phyloP scores from a whole-genome alignment of 495 filamentous ascomycete genomes.

The Letharia lupina region DNA sequence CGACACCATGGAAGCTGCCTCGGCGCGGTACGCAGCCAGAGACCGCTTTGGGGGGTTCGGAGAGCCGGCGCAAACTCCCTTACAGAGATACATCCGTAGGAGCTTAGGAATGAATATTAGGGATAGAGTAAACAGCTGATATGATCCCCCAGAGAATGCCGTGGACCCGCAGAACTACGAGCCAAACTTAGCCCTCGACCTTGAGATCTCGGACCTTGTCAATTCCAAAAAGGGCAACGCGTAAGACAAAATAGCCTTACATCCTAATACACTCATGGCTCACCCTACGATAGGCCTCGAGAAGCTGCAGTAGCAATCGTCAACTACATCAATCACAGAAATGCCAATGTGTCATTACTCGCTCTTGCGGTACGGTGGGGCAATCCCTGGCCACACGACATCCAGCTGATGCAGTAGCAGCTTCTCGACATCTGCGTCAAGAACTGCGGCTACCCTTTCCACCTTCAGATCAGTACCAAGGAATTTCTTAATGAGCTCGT shows the following conservation, averaged over 20 bases:
- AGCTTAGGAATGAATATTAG: not conserved
- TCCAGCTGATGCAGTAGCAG: constrained; percentile 34
- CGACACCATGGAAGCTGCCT: constrained; percentile 72
- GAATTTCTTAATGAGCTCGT: constrained; percentile 99
- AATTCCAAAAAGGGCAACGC: constrained; percentile 97
- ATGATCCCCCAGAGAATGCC: constrained; percentile 57
- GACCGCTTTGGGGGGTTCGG: constrained; percentile 86
- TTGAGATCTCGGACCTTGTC: constrained; percentile 94
- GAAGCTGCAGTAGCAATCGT: constrained; percentile 94
- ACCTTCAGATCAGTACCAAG: constrained; percentile 96
- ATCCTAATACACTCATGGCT: not conserved
- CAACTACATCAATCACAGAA: constrained; percentile 89
- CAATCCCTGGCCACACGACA: not conserved
- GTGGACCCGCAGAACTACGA: constrained; percentile 96
- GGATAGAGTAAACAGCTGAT: constrained; percentile 5
- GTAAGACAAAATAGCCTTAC: constrained; percentile 37
- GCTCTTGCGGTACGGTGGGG: constrained; percentile 56
- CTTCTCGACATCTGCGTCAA: constrained; percentile 98
- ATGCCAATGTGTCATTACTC: constrained; percentile 85
- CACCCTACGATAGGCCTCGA: constrained; percentile 52
- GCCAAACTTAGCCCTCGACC: constrained; percentile 89
- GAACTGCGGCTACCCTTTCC: constrained; percentile 98
- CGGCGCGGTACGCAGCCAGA: constrained; percentile 87
- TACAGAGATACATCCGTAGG: constrained; percentile 86
- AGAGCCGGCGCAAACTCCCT: constrained; percentile 68